Conservation (phyloP, 805 yeast genomes). For the Wickerhamomyces subpelliculosus region DNA sequence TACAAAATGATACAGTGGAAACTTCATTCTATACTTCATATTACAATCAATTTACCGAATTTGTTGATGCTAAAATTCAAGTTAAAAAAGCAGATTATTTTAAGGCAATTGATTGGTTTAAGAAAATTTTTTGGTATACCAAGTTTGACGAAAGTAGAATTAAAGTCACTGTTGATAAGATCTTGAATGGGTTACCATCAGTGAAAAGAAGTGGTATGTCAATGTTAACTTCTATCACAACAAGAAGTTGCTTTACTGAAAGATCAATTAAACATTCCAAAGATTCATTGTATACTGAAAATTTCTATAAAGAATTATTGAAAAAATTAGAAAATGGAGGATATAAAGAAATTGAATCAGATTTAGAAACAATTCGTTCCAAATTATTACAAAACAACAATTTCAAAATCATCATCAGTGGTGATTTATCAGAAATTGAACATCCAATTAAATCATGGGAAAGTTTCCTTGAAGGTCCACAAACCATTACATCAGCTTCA, state of each 20-base stretch:
- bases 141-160: slow-evolving; percentile 70
- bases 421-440: slow-evolving; percentile 49
- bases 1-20: slow-evolving; percentile 69
- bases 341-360: slow-evolving; percentile 37
- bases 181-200: slow-evolving; percentile 33
- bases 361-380: slow-evolving; percentile 44
- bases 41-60: slow-evolving; percentile 57
- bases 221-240: slow-evolving; percentile 60
- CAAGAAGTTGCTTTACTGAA: slow-evolving; percentile 43
- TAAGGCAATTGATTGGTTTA: slow-evolving; percentile 72
- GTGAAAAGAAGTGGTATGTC: slow-evolving; percentile 36
- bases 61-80: slow-evolving; percentile 53
- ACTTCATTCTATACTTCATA: slow-evolving; percentile 50
- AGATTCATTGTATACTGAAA: slow-evolving; percentile 61
- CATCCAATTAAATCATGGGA: slow-evolving; percentile 59
- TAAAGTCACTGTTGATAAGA: slow-evolving; percentile 42
- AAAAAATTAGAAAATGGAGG: slow-evolving; percentile 48
- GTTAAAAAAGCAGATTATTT: slow-evolving; percentile 56
- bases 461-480: slow-evolving; percentile 20
- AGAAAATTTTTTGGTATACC: slow-evolving; percentile 54
- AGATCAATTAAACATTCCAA: slow-evolving; percentile 60
- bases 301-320: slow-evolving; percentile 40
- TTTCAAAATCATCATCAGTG: slow-evolving; percentile 61
- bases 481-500: slow-evolving; percentile 1
- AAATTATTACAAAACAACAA: slow-evolving; percentile 51